Evolutionary conservation across 2,329 filamentous ascomycete genomes (phyloP).

Genomic region (Alternaria sp.): DNA sequence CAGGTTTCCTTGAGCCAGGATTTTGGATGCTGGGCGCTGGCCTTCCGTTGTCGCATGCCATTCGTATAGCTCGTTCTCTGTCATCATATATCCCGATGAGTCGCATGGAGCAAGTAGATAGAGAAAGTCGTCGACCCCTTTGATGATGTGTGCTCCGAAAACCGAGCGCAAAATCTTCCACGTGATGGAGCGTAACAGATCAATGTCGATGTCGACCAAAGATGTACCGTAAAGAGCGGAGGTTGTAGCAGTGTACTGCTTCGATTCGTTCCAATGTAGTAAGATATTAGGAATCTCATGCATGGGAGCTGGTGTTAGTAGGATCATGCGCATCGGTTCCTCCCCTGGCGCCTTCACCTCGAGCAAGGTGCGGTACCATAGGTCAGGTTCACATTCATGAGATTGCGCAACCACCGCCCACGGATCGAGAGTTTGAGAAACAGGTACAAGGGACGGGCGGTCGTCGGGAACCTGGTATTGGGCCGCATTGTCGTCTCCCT

Average conservation of each 20-base stretch:
- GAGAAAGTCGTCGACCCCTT: slow-evolving; percentile 35
- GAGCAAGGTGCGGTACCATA: slow-evolving; percentile 30
- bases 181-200: slow-evolving; percentile 30
- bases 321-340: slow-evolving; percentile 24
- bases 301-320: slow-evolving; percentile 29
- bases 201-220: slow-evolving; percentile 23
- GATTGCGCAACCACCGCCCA: slow-evolving; percentile 30
- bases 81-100: slow-evolving; percentile 1
- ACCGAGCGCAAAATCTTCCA: slow-evolving; percentile 33
- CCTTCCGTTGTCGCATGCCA: slow-evolving; percentile 26
- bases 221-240: slow-evolving; percentile 15
- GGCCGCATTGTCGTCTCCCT: slow-evolving; percentile 21
- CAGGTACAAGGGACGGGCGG: slow-evolving; percentile 34
- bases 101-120: slow-evolving; percentile 38
- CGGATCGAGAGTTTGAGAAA: slow-evolving; percentile 36
- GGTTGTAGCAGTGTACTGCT: slow-evolving; percentile 23
- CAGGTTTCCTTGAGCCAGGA: slow-evolving; percentile 10
- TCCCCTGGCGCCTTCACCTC: slow-evolving; percentile 17
- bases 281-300: slow-evolving; percentile 25
- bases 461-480: slow-evolving; percentile 35
- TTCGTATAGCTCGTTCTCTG: slow-evolving; percentile 14
- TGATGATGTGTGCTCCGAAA: slow-evolving; percentile 26
- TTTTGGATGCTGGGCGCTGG: slow-evolving; percentile 13
- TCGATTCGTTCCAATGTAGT: slow-evolving; percentile 43
- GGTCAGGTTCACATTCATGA: slow-evolving; percentile 15